These are phyloP conservation scores for Mitragyna speciosa DNA, from an alignment of 257 asterid genomes.

Conservation along the genomic window DNA sequence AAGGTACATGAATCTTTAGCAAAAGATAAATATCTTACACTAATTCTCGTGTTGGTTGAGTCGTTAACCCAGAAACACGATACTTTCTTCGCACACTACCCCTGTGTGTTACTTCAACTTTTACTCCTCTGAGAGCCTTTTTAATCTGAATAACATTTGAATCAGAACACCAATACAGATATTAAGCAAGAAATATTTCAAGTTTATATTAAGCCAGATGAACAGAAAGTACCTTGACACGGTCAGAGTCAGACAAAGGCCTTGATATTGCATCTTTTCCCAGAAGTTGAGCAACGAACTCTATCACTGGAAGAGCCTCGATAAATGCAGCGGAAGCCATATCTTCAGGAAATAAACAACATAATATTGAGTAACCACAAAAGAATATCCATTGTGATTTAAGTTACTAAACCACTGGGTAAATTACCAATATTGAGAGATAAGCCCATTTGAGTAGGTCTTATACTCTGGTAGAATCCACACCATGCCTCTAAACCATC, in stretches of 20 bases:
- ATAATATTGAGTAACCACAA: background rate
- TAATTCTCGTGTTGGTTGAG: slow-evolving; percentile 93
- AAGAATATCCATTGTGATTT: background rate
- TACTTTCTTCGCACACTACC: slow-evolving; percentile 90
- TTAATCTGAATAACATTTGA: slow-evolving; percentile 58
- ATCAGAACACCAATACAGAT: background rate
- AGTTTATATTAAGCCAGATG: background rate
- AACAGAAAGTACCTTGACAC: slow-evolving; percentile 65
- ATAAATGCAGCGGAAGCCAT: slow-evolving; percentile 99
- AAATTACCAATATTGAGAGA: slow-evolving; percentile 85
- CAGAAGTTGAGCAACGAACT: slow-evolving; percentile 80
- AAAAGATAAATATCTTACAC: slow-evolving; percentile 51
- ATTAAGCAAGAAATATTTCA: background rate
- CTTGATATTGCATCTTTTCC: slow-evolving; percentile 87
- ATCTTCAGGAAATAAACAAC: slow-evolving; percentile 39
- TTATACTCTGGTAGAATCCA: slow-evolving; percentile 95
- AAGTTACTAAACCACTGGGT: background rate
- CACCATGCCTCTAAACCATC: slow-evolving; percentile 99
- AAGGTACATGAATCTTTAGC: background rate
- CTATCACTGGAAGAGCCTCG: slow-evolving; percentile 95
- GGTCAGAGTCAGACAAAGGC: slow-evolving; percentile 88
- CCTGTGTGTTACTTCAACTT: slow-evolving; percentile 98
- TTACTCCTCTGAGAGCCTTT: slow-evolving; percentile 95
- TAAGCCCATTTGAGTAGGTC: slow-evolving; percentile 99
- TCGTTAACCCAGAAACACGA: slow-evolving; percentile 87